Base-by-base conservation (phyloP, 1,139 yeast species). In the Protomyces gravidus region DNA sequence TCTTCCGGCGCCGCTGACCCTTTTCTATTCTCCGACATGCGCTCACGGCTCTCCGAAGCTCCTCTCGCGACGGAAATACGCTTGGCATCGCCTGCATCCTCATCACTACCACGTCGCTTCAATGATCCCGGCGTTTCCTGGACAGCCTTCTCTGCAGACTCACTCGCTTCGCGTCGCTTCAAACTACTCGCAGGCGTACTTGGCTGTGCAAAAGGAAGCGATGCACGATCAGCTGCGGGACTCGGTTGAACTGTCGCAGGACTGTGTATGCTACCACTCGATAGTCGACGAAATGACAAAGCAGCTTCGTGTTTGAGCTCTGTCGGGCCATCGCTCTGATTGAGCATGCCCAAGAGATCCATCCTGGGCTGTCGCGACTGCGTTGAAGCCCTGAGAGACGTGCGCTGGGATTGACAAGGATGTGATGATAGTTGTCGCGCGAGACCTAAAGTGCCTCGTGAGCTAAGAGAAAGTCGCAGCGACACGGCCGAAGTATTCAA, bases 311-410 rank as follows among this genome's bases (percentile, higher is more conserved):
- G 39, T 6, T 26, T 23, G n/a, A 53, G 21, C 19, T 53, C 40
- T 5, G 45, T 45, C 45, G 58, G 46, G n/a, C 39, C 51, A 15
- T 33, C 17, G 11, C 30, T 17, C 9, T 32, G 17, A 32, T 53
- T 53, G 46, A 53, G 46, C 58, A 53, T 53, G 17, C 51, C 47
- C 2, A 19, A 27, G 15, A 53, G 27, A 36, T 53, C 58, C 58
- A 53, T 53, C 50, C 15, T 9, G 17, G 21, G 42, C 23, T n/a
- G 42, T 23, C 6, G 42, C 42, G 32, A 13, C 32, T 9, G 32
- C 2, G 32, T n/a, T n/a, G n/a, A n/a, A n/a, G n/a, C n/a, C n/a
- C n/a, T n/a, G n/a, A n/a, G n/a, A n/a, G n/a, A n/a, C n/a, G n/a
- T n/a, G n/a, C n/a, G n/a, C n/a, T n/a, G n/a, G n/a, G n/a, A n/a